Evolutionary conservation across 2,329 filamentous ascomycete genomes (phyloP), one percentile per base, ranked within the genome.

Genomic region (Verruconis gallopava): DNA sequence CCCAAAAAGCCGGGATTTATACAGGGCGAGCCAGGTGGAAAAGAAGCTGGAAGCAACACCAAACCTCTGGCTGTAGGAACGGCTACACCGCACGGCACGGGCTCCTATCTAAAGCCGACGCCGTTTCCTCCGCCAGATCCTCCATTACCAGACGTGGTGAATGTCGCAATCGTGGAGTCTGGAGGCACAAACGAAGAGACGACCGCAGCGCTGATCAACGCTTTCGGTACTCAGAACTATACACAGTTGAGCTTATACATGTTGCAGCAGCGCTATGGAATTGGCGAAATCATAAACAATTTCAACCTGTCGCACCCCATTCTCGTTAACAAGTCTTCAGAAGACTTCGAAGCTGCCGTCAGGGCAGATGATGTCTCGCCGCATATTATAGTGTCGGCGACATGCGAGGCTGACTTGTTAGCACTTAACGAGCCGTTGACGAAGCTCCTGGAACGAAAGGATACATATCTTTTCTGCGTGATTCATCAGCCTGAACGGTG

Each of bases 101-200:
- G 33, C 33, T 6, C 12, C 6, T 6, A 6, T 9, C 33, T 6
- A 9, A 18, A 36, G 6, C 12, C 33, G 17, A 6, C 33, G 33
- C 33, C 33, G 12, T 12, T 36, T 15, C 33, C 15, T 9, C 33
- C 33, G 11, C 33, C 11, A 9, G 12, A 13, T 15, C 19, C n/a
- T 2, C 4, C 9, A 25, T 28, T n/a, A 11, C 25, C 21, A 11
- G 21, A 36, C 22, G 17, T 22, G 32, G 5, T 42, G 21, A 22
- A 20, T 11, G 19, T 42, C 3, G 28, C 40, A n/a, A 21, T 56
- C 36, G 42, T 48, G 6, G 53, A 56, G 37, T 48, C 46, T 5
- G 49, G 47, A 5, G 50, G 52, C 13, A 49, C 48, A n/a, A 53
- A 56, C 47, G 54, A 56, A 45, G 54, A 56, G 42, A 53, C 55